A percentile compares a stretch with the other conserved stretches of the same genome.
Evolutionary conservation across 148 eudicot species (phyloP).

Genomic region (Rhododendron henanense): DNA sequence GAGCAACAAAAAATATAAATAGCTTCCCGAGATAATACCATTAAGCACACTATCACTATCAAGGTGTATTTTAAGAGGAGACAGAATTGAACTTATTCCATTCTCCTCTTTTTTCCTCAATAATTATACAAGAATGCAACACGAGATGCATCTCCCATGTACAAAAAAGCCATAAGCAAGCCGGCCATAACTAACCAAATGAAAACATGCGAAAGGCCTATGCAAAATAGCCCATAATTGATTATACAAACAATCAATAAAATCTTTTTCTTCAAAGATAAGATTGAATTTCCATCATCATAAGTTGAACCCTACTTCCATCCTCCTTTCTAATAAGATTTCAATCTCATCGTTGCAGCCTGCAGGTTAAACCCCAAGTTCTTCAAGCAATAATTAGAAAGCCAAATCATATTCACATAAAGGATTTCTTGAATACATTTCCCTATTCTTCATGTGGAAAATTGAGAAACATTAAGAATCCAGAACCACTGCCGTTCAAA

Average conservation of each 20-base stretch:
- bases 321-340: background rate
- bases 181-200: background rate
- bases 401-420: background rate
- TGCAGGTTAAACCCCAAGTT: background rate
- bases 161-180: background rate
- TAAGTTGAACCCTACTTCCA: background rate
- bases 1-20: background rate
- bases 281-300: background rate
- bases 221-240: background rate
- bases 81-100: background rate
- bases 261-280: background rate
- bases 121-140: background rate
- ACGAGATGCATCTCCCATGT: background rate
- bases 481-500: background rate
- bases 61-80: background rate
- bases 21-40: background rate
- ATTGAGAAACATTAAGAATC: background rate
- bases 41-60: background rate
- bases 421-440: background rate
- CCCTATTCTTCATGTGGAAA: background rate
- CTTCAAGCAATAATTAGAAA: background rate
- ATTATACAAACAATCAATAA: background rate
- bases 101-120: background rate
- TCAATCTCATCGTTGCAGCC: background rate
- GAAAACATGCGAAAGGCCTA: background rate